Percentiles rank a stretch among this genome's conserved stretches.
Conservation (phyloP, 805 yeast genomes). For the Metschnikowia cubensis region DNA sequence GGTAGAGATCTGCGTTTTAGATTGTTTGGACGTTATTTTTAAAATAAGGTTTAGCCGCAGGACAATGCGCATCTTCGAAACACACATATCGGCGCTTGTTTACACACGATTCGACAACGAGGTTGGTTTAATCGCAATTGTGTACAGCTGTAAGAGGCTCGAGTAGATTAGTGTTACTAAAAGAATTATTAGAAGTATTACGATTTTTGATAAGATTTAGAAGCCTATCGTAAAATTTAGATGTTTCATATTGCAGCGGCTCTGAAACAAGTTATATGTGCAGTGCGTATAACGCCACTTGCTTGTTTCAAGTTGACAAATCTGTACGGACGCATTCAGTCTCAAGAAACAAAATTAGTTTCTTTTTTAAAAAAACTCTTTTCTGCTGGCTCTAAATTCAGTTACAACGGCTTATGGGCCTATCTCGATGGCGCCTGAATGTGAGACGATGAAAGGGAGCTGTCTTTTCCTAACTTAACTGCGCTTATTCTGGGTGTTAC, state of each 20-base stretch:
- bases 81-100: not conserved
- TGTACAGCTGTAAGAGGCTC: not conserved
- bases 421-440: not conserved
- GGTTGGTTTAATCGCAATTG: not conserved
- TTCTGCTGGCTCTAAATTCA: not conserved
- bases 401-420: not conserved
- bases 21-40: not conserved
- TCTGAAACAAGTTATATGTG: not conserved
- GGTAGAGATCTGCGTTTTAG: not conserved
- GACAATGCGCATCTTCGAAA: not conserved
- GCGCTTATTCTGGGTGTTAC: not conserved
- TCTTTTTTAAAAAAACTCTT: not conserved
- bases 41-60: not conserved
- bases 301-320: not conserved
- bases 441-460: not conserved
- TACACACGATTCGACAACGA: not conserved
- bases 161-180: not conserved
- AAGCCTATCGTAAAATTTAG: not conserved
- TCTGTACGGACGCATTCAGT: not conserved
- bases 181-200: not conserved
- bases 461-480: not conserved
- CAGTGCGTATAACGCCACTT: not conserved
- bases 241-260: not conserved
- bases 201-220: not conserved
- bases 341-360: no score